Base-by-base conservation (phyloP, 345 rosid species). In the Gossypium herbaceum region DNA sequence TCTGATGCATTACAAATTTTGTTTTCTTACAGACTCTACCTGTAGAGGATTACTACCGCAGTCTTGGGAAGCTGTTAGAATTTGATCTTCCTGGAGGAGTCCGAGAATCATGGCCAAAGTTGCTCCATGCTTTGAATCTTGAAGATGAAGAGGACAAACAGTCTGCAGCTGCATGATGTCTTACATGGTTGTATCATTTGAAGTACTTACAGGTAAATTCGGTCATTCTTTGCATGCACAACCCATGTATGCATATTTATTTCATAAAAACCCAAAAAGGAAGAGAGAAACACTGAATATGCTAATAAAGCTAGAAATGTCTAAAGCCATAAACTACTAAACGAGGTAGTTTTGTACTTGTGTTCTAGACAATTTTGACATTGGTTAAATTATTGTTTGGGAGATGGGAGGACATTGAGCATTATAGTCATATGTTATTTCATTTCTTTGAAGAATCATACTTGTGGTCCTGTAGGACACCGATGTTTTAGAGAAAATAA, bases 61-160 rank as follows among this genome's bases (percentile, higher is more conserved):
- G 72, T 52, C 88, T 90, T n/a, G 97, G 93, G 78, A 93, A 88
- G 86, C 66, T 95, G 78, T 68, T 93, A 76, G 99, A 89, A 83
- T 95, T 95, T 66, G 86, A 93, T 70, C 94, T 95, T 72, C 99
- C 99, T 0, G 99, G 99, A 50, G 98, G 99, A 78, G 93, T 95
- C 79, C 97, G 94, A 5, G 93, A 95, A 81, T 93, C 99, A 2
- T 95, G 99, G 99, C 93, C 98, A 17, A 91, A 83, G 84, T 86
- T 95, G 76, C 99, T 95, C 79, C 86, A 77, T 75, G 99, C 98
- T 65, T 84, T 95, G 82, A 87, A 93, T 78, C 86, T 95, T 66
- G 97, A 87, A 75, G 84, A 90, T 71, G 85, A 77, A 17, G 84
- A 86, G 24, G 80, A 86, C 62, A 85, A 88, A 78, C 77, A 76